These are phyloP conservation scores for Lachancea kluyveri DNA, from an alignment of 805 yeast species.

Conservation along the genomic window DNA sequence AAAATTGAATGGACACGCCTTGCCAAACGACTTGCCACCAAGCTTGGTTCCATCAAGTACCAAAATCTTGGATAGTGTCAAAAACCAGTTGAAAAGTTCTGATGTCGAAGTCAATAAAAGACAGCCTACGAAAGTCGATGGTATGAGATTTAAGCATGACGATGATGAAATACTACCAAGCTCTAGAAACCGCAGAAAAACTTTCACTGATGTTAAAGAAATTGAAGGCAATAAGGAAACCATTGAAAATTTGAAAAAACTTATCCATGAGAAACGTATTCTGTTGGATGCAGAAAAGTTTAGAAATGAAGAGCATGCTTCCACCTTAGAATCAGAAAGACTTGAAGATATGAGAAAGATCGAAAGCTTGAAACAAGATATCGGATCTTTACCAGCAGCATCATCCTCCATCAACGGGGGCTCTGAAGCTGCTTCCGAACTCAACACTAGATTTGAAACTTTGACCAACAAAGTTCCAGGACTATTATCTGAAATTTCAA, in stretches of 20 bases:
- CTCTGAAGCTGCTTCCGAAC: conserved; percentile 30
- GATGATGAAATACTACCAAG: conserved; percentile 64
- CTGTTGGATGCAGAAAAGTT: conserved; percentile 42
- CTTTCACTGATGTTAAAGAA: conserved; percentile 16
- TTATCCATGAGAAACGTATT: conserved; percentile 66
- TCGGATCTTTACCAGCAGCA: conserved; percentile 39
- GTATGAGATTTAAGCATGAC: conserved; percentile 64
- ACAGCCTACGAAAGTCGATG: conserved; percentile 20
- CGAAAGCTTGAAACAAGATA: conserved; percentile 56
- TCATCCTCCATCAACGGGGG: conserved; percentile 17
- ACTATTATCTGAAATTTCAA: conserved; percentile 55
- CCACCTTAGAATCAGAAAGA: too few species aligned
- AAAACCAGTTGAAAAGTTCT: conserved; percentile 38
- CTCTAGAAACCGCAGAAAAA: conserved; percentile 54
- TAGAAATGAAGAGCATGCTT: conserved; percentile 32
- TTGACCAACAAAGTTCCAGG: conserved; percentile 68
- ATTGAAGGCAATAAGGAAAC: conserved; percentile 20
- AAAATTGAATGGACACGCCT: conserved; percentile 78
- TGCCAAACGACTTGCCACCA: conserved; percentile 79
- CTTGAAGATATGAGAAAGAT: conserved; percentile 48
- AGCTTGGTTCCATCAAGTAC: conserved; percentile 86
- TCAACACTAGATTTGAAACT: conserved; percentile 51
- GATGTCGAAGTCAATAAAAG: conserved; percentile 10
- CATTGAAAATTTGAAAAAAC: conserved; percentile 52
- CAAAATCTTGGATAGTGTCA: conserved; percentile 65